phyloP scores from a whole-genome alignment of 176 grass and related monocot genomes.

The Thinopyrum elongatum region DNA sequence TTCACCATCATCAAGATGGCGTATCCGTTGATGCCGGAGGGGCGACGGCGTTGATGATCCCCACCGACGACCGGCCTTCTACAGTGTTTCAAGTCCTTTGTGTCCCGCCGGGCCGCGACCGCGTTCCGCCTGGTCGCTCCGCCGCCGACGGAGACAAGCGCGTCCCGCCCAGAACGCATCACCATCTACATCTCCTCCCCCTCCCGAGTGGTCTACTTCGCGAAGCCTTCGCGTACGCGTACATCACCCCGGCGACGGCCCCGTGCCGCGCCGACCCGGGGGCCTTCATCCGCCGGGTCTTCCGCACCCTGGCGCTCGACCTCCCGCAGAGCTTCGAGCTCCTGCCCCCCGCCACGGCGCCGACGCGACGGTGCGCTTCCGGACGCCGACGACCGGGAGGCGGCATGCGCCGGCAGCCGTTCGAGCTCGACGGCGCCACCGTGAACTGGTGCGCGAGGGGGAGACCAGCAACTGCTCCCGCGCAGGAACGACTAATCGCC shows the following conservation, averaged over 20 bases:
- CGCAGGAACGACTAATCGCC: neutral
- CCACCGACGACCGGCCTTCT: slow-evolving; percentile 3
- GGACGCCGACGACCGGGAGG: neutral
- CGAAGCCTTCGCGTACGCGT: slow-evolving; percentile 10
- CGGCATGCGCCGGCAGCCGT: neutral
- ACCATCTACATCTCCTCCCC: neutral
- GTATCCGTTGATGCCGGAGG: neutral
- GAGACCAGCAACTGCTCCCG: neutral
- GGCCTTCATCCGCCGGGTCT: slow-evolving; percentile 2
- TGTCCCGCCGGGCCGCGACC: neutral
- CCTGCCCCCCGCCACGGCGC: neutral
- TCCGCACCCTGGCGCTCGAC: neutral
- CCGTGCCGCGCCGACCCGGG: neutral
- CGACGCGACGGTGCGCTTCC: neutral
- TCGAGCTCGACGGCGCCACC: neutral
- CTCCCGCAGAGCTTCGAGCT: neutral
- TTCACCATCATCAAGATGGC: neutral
- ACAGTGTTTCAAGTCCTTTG: neutral
- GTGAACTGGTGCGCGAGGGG: neutral
- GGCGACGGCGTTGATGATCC: neutral
- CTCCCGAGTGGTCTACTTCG: neutral
- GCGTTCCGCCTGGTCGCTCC: neutral
- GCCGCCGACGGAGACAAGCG: neutral
- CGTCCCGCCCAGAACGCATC: neutral
- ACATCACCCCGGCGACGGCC: neutral